Evolutionary conservation across 2,329 filamentous ascomycete genomes (phyloP).

Genomic region (Colletotrichum cordylinicola): DNA sequence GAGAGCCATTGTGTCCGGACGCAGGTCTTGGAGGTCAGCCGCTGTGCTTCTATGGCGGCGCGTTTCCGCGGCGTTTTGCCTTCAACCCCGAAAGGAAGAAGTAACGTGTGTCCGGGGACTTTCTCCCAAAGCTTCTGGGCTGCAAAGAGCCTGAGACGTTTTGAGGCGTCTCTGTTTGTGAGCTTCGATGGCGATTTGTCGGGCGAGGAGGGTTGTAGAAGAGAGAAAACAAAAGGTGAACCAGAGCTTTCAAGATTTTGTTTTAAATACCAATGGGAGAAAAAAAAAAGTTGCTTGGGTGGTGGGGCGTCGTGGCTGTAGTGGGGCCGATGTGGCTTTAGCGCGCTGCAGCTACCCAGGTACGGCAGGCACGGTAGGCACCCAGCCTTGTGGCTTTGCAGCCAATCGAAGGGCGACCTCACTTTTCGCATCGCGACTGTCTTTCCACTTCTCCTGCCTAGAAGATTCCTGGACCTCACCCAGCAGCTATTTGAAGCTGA

Average conservation of each 20-base stretch:
- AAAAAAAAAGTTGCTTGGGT: not conserved
- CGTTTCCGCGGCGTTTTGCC: constrained; percentile 80
- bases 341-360: not conserved
- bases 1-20: constrained; percentile 45
- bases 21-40: constrained; percentile 77
- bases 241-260: constrained; percentile 4
- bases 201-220: constrained; percentile 83
- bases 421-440: constrained; percentile 23
- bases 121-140: constrained; percentile 92
- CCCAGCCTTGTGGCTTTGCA: constrained; percentile 18
- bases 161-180: constrained; percentile 75
- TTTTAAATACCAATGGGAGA: constrained; percentile 2
- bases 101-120: constrained; percentile 90
- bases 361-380: not conserved
- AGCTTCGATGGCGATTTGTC: constrained; percentile 99
- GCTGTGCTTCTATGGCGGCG: constrained; percentile 99
- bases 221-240: constrained; percentile 34
- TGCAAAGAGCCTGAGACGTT: constrained; percentile 38
- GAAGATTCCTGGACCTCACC: not conserved
- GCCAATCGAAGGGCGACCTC: constrained; percentile 2
- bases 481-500: constrained; percentile 8
- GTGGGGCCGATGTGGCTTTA: not conserved
- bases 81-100: constrained; percentile 46
- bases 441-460: not conserved
- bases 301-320: constrained; percentile 15